Evolutionary conservation across 2,329 filamentous ascomycete genomes (phyloP), one percentile per base, ranked within the genome.

Genomic region (Trichophyton verrucosum): DNA sequence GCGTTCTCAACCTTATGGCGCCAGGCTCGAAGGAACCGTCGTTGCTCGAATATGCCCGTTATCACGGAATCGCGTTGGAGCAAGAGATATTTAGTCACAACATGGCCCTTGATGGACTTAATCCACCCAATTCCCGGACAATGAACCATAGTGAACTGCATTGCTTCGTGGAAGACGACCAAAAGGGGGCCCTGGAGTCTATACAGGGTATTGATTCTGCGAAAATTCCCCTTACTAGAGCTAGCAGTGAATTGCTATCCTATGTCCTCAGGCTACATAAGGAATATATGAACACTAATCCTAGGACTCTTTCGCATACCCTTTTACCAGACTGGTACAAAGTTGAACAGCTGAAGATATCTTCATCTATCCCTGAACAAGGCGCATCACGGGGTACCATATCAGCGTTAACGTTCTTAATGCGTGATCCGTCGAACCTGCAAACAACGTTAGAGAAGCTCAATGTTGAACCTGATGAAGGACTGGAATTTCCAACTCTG

Each of bases 361-460:
- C 81, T 59, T 61, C 75, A 40, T 80, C 81, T 2, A 58, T 82
- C 0, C 68, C 82, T 5, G 60, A n/a, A 2, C 72, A 70, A 2
- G 77, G 81, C 63, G 70, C 76, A 62, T 74, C 78, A 40, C 65
- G 75, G 24, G 78, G 81, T 64, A 63, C 80, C 59, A 63, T 68
- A n/a, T 62, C 62, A 2, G 76, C 81, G 61, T 68, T 68, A 15
- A 68, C 60, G 30, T 61, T 57, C 7, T 59, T 64, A 6, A 69
- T 69, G 7, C 57, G 62, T 2, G 66, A 71, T 15, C 68, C 72
- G 3, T 67, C 60, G 3, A 65, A 71, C 3, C 38, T 75, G 5
- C 66, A 65, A 6, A 64, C 77, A 11, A 66, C 71, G 2, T 64
- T 73, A 8, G 74, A 77, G 60, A 62, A 65, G 1, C 60, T 75